These are phyloP conservation scores for Mucor racemosus DNA, from an alignment of 371 early-diverging fungal genomes.

Conservation along the genomic window DNA sequence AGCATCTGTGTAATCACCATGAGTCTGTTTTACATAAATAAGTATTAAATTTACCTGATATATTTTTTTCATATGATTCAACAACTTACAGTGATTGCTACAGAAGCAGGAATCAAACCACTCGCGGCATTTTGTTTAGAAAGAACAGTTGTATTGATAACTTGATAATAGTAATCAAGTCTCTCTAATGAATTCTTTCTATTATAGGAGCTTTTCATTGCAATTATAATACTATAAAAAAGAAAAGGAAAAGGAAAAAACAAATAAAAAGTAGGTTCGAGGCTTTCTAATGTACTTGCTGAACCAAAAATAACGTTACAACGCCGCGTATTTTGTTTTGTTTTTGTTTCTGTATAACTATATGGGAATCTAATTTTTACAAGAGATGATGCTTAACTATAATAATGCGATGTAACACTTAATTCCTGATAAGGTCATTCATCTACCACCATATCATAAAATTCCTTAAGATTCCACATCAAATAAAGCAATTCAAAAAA, in stretches of 20 bases:
- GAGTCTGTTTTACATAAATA: conserved; percentile 36
- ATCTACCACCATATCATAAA: background rate
- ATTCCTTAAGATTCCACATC: no score
- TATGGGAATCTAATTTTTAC: background rate
- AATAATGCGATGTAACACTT: background rate
- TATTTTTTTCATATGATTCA: background rate
- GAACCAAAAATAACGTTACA: background rate
- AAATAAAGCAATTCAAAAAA: background rate
- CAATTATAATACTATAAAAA: conserved; percentile 5
- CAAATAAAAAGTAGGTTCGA: background rate
- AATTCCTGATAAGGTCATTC: conserved; percentile 6
- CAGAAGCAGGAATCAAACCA: conserved; percentile 91
- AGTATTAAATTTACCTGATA: background rate
- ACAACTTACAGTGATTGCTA: conserved; percentile 73
- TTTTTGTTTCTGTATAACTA: background rate
- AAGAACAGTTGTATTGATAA: conserved; percentile 76
- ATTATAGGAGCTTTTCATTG: conserved; percentile 17
- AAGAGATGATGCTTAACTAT: background rate
- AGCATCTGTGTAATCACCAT: conserved; percentile 88
- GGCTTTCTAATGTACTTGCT: background rate
- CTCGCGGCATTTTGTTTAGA: conserved; percentile 82
- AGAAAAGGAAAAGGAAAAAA: conserved; percentile 2
- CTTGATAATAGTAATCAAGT: conserved; percentile 80
- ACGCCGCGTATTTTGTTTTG: conserved; percentile 4
- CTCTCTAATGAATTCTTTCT: conserved; percentile 46